phyloP scores from a whole-genome alignment of 305 asterid species.

The Andrographis paniculata region DNA sequence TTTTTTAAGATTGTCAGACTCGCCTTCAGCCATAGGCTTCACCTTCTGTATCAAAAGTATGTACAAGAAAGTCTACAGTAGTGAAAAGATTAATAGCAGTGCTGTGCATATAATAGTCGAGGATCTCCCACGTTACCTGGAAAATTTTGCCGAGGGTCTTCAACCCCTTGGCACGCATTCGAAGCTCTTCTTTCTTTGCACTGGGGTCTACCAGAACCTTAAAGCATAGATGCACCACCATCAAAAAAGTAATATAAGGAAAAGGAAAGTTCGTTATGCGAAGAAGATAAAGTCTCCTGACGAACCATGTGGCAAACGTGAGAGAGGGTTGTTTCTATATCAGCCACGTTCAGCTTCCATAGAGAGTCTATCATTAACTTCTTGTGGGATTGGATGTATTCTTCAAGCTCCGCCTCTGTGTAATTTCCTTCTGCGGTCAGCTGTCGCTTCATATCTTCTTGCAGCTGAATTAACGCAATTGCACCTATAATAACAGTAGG shows the following conservation, averaged over 20 bases:
- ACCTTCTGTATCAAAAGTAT: conserved; percentile 25
- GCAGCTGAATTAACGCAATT: conserved; percentile 86
- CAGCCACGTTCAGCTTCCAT: conserved; percentile 90
- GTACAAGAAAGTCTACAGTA: not conserved
- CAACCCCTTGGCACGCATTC: conserved; percentile 64
- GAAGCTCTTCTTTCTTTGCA: conserved; percentile 66
- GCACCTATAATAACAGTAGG: conserved; percentile 50
- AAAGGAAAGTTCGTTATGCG: conserved; percentile 2
- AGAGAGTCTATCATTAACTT: conserved; percentile 77
- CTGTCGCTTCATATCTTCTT: conserved; percentile 90
- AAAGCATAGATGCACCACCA: conserved; percentile 10
- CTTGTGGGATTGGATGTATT: conserved; percentile 63
- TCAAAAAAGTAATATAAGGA: conserved; percentile 6
- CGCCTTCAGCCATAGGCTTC: conserved; percentile 36
- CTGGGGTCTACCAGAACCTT: conserved; percentile 58
- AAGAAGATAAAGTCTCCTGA: conserved; percentile 7
- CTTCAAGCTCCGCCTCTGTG: conserved; percentile 62
- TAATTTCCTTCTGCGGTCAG: conserved; percentile 73
- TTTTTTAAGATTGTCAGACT: conserved; percentile 23
- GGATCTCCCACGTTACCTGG: too few species aligned
- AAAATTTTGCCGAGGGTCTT: conserved; percentile 61
- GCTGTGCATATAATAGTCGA: too few species aligned
- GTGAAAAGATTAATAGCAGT: too few species aligned
- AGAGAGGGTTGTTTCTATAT: conserved; percentile 55
- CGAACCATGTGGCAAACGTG: conserved; percentile 66